Percentiles rank a stretch among this genome's conserved stretches.
Conservation (phyloP, 805 yeast species). For the Brettanomyces nanus region DNA sequence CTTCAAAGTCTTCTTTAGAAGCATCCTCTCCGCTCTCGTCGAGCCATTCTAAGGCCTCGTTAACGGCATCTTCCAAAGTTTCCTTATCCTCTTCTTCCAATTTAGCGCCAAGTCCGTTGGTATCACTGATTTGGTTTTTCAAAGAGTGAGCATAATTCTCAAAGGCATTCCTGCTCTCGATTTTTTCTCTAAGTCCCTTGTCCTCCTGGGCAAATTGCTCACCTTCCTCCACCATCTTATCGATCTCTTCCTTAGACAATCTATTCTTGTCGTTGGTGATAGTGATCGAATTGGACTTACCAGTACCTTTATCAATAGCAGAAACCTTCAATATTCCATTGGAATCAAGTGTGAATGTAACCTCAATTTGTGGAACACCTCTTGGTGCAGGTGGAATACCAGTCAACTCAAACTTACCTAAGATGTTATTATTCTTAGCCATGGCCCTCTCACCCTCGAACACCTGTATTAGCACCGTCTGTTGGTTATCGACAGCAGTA, state of each 20-base stretch:
- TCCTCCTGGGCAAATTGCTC: constrained; percentile 93
- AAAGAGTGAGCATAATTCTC: constrained; percentile 85
- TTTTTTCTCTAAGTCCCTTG: constrained; percentile 70
- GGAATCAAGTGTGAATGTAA: constrained; percentile 81
- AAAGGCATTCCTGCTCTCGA: constrained; percentile 79
- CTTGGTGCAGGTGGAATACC: constrained; percentile 90
- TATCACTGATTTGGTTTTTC: constrained; percentile 51
- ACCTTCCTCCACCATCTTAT: constrained; percentile 96
- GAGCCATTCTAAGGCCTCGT: constrained; percentile 59
- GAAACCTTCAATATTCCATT: constrained; percentile 80
- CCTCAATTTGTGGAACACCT: constrained; percentile 88
- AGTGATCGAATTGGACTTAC: constrained; percentile 83
- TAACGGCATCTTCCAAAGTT: constrained; percentile 75
- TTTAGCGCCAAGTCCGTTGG: constrained; percentile 62
- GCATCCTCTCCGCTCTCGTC: constrained; percentile 81
- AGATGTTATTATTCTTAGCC: constrained; percentile 86
- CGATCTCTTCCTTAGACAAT: constrained; percentile 87
- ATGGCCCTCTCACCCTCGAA: constrained; percentile 95
- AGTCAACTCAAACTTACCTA: constrained; percentile 80
- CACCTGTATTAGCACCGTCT: constrained; percentile 89
- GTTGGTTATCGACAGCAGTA: constrained; percentile 94
- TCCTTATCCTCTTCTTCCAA: constrained; percentile 88
- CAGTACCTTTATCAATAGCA: constrained; percentile 91
- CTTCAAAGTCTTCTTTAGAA: constrained; percentile 86
- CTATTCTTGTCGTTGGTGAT: constrained; percentile 93